phyloP scores from a whole-genome alignment of 768 basidiomycete species.

The Leccinum arenicola region DNA sequence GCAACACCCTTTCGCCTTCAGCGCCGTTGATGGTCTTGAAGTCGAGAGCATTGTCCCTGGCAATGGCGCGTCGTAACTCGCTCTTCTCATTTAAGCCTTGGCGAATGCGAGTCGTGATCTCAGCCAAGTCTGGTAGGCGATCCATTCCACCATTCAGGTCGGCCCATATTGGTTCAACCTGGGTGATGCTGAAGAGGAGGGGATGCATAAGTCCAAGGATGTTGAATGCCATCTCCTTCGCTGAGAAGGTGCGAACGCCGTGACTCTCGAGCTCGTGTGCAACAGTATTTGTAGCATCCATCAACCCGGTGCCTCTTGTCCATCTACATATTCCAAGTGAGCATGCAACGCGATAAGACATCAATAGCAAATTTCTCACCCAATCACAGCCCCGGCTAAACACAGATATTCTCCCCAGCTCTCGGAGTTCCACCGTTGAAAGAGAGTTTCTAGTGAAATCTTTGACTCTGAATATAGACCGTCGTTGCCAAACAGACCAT shows the following conservation, averaged over 20 bases:
- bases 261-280: slow-evolving; percentile 90
- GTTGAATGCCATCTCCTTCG: slow-evolving; percentile 99
- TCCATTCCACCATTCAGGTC: slow-evolving; percentile 99
- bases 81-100: slow-evolving; percentile 78
- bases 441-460: slow-evolving; percentile 95
- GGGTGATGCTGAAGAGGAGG: slow-evolving; percentile 97
- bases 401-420: slow-evolving; percentile 99
- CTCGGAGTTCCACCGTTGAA: slow-evolving; percentile 97
- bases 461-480: slow-evolving; percentile 98
- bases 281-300: slow-evolving; percentile 93
- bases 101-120: slow-evolving; percentile 87
- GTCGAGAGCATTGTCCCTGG: slow-evolving; percentile 93
- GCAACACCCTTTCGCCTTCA: slow-evolving; percentile 88
- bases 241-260: slow-evolving; percentile 97
- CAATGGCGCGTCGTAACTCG: slow-evolving; percentile 88
- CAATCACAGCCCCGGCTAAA: slow-evolving; percentile 96
- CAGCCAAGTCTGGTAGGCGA: slow-evolving; percentile 90
- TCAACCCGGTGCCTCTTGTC: slow-evolving; percentile 97
- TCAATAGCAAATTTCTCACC: slow-evolving; percentile 47
- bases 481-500: slow-evolving; percentile 96
- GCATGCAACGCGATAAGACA: slow-evolving; percentile 7
- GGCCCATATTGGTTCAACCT: slow-evolving; percentile 99
- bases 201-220: slow-evolving; percentile 99
- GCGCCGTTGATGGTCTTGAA: slow-evolving; percentile 88
- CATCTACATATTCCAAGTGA: slow-evolving; percentile 50